Evolutionary conservation across 768 basidiomycete genomes (phyloP).

Genomic region (Termitomyces sp.): DNA sequence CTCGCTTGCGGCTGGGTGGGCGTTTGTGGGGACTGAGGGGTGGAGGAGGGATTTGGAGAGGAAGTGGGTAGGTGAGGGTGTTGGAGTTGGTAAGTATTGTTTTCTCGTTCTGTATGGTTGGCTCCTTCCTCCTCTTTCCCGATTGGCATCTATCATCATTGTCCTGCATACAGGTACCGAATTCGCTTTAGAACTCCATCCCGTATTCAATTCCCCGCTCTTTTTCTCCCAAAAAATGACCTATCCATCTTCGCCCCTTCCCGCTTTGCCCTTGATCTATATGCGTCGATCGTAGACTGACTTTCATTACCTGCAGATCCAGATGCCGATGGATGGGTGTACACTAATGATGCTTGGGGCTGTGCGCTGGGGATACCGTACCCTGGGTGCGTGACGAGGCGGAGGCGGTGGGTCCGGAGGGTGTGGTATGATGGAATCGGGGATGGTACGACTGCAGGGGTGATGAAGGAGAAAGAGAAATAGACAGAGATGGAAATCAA

Average conservation of each 20-base stretch:
- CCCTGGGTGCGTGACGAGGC: conserved; percentile 48
- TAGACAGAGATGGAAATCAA: not conserved
- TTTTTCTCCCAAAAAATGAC: too few species aligned
- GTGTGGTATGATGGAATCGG: conserved; percentile 45
- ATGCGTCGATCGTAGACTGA: not conserved
- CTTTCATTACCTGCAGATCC: not conserved
- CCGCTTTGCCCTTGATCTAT: not conserved
- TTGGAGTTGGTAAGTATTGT: not conserved
- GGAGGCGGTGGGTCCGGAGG: conserved; percentile 65
- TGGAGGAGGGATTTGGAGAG: conserved; percentile 66
- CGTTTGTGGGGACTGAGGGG: conserved; percentile 69
- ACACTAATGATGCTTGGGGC: conserved; percentile 74
- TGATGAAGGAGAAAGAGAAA: not conserved
- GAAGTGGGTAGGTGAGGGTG: conserved; percentile 37
- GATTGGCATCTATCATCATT: not conserved
- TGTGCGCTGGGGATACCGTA: conserved; percentile 37
- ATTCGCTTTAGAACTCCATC: too few species aligned
- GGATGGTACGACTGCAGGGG: not conserved
- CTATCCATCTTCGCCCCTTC: not conserved
- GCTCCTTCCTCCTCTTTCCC: not conserved
- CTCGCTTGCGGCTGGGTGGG: conserved; percentile 68
- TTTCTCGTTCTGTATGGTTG: not conserved
- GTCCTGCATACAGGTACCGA: not conserved
- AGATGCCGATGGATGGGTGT: conserved; percentile 68
- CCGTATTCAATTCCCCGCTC: too few species aligned